Base-by-base conservation (phyloP, 108 stramenopile species). In the Thalassiosira profunda region DNA sequence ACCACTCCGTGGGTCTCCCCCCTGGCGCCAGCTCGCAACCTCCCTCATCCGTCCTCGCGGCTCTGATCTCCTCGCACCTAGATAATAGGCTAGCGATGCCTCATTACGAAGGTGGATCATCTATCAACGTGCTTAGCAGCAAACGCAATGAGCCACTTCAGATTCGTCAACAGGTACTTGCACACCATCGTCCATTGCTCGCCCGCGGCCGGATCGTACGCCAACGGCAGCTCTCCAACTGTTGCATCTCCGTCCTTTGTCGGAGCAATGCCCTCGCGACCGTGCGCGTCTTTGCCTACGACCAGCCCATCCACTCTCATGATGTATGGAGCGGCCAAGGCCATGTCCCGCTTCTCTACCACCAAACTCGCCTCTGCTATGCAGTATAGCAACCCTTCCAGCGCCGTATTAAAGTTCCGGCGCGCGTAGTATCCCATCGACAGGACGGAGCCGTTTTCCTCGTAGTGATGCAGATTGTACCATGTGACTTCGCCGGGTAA, bases 331-430 rank as follows among this genome's bases (percentile, higher is more conserved):
- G 87, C 63, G 6, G 74, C 76, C 41, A 94, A 84, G 9, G 93
- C 86, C 60, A 80, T 81, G 61, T 94, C 90, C 21, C 70, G 35
- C 37, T 75, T 74, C 68, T 86, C 73, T 7, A 85, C 61, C 7
- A 74, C 69, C n/a, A 62, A 25, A 6, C 67, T 70, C 20, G 84
- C 85, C 49, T 86, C 83, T 0, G 72, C 76, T 31, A 94, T 63
- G 68, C 93, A 94, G 33, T 85, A 69, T 4, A 85, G 41, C 21
- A 95, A 46, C 25, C 72, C 85, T 10, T 80, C 70, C 28, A 95
- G 60, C 1, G 90, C 89, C 8, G 69, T 74, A 46, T 95, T 88
- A 59, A 91, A 95, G 70, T 90, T 90, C 37, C 93, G 84, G 58
- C 76, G 59, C n/a, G 84, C 83, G 43, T 78, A 78, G 38, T 78